These are phyloP conservation scores for Apiotrichum mycotoxinovorans DNA, from an alignment of 1,284 basidiomycete genomes.

Conservation along the genomic window DNA sequence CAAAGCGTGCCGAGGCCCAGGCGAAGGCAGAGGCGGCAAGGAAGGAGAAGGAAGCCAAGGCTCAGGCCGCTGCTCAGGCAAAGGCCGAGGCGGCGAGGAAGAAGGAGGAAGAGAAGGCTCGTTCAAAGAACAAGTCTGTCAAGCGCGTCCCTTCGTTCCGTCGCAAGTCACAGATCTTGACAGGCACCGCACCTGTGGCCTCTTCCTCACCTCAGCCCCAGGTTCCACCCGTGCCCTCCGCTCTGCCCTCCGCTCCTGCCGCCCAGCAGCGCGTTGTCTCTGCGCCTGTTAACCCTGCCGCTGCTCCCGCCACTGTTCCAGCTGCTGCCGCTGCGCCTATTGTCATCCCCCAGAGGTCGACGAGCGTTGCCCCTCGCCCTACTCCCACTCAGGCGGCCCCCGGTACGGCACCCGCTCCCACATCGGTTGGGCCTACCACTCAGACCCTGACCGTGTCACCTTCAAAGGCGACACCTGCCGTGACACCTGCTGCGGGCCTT, in stretches of 20 bases:
- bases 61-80: slow-evolving; percentile 12
- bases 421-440: too few species aligned
- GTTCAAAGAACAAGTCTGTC: slow-evolving; percentile 15
- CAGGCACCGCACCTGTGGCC: background rate
- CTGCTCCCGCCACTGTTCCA: background rate
- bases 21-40: slow-evolving; percentile 26
- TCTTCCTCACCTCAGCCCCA: too few species aligned
- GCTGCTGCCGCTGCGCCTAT: background rate
- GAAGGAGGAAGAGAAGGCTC: slow-evolving; percentile 19
- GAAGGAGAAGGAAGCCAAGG: slow-evolving; percentile 26
- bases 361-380: background rate
- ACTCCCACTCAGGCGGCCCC: background rate
- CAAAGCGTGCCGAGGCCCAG: slow-evolving; percentile 18
- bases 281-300: background rate
- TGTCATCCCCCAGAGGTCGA: background rate
- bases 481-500: too few species aligned
- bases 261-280: background rate
- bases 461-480: too few species aligned
- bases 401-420: background rate
- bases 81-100: slow-evolving; percentile 21
- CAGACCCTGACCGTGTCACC: too few species aligned
- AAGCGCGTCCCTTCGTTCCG: slow-evolving; percentile 7
- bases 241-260: background rate
- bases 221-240: background rate
- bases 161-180: background rate